These are phyloP conservation scores for Anastatica hierochuntica DNA, from an alignment of 345 rosid species.

Conservation along the genomic window DNA sequence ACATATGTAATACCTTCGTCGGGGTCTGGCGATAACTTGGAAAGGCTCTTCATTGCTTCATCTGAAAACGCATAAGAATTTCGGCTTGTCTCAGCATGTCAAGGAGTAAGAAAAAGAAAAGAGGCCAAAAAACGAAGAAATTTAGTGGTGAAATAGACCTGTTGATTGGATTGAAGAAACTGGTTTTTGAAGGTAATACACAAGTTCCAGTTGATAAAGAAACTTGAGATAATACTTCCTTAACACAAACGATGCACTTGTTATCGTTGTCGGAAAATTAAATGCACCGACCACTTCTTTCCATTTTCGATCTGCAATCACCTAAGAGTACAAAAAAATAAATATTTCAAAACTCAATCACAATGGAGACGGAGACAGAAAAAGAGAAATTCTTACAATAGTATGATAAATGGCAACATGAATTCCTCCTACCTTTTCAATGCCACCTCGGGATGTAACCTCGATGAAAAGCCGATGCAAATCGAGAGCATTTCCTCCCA, in stretches of 20 bases:
- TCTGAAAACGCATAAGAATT: constrained; percentile 4
- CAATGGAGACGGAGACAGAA: neutral
- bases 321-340: constrained; percentile 28
- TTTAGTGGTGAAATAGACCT: constrained; percentile 8
- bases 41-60: constrained; percentile 17
- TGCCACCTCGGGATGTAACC: constrained; percentile 88
- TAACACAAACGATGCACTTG: constrained; percentile 81
- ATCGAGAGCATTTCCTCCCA: constrained; percentile 72
- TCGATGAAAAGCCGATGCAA: constrained; percentile 74
- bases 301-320: constrained; percentile 69
- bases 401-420: neutral
- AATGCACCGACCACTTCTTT: constrained; percentile 70
- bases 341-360: constrained; percentile 11
- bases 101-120: neutral
- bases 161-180: constrained; percentile 26
- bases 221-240: constrained; percentile 67
- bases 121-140: neutral
- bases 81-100: neutral
- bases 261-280: constrained; percentile 72
- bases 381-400: neutral
- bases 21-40: neutral
- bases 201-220: constrained; percentile 64
- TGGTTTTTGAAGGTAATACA: constrained; percentile 42
- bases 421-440: constrained; percentile 38
- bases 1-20: constrained; percentile 15